Evolutionary conservation across 257 asterid species (phyloP).

Genomic region (Catharanthus roseus): DNA sequence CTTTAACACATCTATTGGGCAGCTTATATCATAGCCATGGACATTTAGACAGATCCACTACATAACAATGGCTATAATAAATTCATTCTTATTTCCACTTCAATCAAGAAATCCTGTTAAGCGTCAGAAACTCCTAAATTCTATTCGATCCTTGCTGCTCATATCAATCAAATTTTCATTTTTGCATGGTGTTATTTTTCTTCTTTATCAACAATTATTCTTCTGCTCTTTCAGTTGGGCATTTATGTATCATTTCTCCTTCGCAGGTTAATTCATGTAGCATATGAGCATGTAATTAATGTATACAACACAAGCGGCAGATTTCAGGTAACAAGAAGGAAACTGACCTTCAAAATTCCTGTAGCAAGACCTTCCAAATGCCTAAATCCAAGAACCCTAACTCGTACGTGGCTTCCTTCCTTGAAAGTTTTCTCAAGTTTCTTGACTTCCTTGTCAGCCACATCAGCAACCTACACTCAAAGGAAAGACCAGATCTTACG

Average conservation of each 20-base stretch:
- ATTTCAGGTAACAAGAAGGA: slow-evolving; percentile 10
- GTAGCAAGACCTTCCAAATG: slow-evolving; percentile 92
- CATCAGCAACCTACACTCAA: slow-evolving; percentile 54
- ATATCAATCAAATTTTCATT: background rate
- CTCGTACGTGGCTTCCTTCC: slow-evolving; percentile 74
- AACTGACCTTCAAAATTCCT: slow-evolving; percentile 67
- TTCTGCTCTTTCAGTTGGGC: background rate
- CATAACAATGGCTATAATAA: too few species aligned
- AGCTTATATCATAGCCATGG: too few species aligned
- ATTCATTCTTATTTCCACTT: too few species aligned
- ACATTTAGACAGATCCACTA: too few species aligned
- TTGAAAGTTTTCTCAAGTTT: slow-evolving; percentile 74
- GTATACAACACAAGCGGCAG: background rate
- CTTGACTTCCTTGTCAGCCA: slow-evolving; percentile 69
- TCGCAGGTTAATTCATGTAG: background rate
- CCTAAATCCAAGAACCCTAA: slow-evolving; percentile 82
- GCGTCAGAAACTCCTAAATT: background rate
- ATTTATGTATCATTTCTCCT: background rate
- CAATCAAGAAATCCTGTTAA: background rate
- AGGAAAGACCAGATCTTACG: slow-evolving; percentile 6
- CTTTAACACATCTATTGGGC: too few species aligned
- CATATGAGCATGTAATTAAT: background rate
- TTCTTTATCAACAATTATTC: background rate
- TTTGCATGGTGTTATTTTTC: background rate
- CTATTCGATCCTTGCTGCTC: background rate